Conservation (phyloP, 805 yeast species). For the Komagataella pseudopastoris region DNA sequence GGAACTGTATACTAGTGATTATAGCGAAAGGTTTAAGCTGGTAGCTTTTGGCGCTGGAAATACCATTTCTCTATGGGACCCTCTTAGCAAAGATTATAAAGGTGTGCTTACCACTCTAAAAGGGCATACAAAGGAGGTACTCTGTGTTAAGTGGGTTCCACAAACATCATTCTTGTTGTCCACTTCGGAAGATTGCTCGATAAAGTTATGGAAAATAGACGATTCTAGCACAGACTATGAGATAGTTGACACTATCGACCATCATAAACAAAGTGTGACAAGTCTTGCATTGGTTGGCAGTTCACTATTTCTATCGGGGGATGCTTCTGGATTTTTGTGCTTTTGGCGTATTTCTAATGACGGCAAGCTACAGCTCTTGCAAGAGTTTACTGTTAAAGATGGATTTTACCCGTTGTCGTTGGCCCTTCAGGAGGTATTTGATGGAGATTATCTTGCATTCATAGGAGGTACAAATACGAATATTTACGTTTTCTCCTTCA, state of each 20-base stretch:
- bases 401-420: constrained; percentile 39
- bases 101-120: constrained; percentile 48
- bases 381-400: constrained; percentile 19
- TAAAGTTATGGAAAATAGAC: constrained; percentile 41
- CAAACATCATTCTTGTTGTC: constrained; percentile 34
- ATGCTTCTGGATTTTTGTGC: constrained; percentile 44
- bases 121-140: constrained; percentile 47
- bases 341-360: constrained; percentile 30
- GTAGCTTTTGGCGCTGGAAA: constrained; percentile 66
- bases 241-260: constrained; percentile 18
- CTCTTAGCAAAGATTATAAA: constrained; percentile 22
- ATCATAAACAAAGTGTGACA: constrained; percentile 39
- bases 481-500: constrained; percentile 41
- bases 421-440: constrained; percentile 17
- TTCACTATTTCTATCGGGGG: constrained; percentile 39
- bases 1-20: constrained; percentile 48
- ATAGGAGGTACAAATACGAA: constrained; percentile 58
- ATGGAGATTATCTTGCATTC: constrained; percentile 33
- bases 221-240: neutral
- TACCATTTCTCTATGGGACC: constrained; percentile 59
- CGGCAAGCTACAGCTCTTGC: constrained; percentile 12
- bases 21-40: constrained; percentile 18
- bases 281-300: constrained; percentile 28
- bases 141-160: constrained; percentile 50
- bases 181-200: constrained; percentile 52